These are phyloP conservation scores for Flueggea neowawraea DNA, from an alignment of 441 rosid genomes.

Conservation along the genomic window DNA sequence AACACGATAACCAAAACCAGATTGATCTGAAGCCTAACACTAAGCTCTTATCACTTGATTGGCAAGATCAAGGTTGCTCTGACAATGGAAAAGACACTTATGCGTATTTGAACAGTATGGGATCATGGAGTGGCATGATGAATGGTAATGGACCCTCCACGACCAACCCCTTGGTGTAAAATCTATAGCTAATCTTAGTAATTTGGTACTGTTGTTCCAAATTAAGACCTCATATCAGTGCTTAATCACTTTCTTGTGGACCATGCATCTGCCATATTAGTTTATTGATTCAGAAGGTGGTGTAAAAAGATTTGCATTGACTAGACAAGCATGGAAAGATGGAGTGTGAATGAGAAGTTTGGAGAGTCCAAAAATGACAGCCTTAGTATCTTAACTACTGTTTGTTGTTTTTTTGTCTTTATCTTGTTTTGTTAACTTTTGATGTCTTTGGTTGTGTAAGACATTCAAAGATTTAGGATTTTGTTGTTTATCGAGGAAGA, in stretches of 20 bases:
- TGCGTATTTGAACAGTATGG: conserved; percentile 55
- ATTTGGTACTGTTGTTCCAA: neutral
- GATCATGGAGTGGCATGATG: conserved; percentile 79
- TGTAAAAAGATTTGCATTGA: conserved; percentile 2
- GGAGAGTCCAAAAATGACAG: conserved; percentile 31
- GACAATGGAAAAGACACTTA: conserved; percentile 38
- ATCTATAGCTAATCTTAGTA: conserved; percentile 1
- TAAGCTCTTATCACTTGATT: conserved; percentile 67
- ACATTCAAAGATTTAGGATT: conserved; percentile 33
- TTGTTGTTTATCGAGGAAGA: conserved; percentile 38
- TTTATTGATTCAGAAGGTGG: conserved; percentile 6
- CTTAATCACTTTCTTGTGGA: no score
- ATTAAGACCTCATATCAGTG: neutral
- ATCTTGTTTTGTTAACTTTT: conserved; percentile 16
- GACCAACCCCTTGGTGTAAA: conserved; percentile 55
- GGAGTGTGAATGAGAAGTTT: conserved; percentile 30
- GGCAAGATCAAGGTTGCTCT: conserved; percentile 56
- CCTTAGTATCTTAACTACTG: conserved; percentile 27
- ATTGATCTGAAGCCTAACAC: conserved; percentile 77
- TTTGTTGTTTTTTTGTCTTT: conserved; percentile 10
- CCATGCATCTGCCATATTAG: no score
- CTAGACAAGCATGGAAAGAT: conserved; percentile 11
- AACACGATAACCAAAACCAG: conserved; percentile 35
- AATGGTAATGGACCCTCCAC: conserved; percentile 64
- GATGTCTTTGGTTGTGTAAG: conserved; percentile 33